Conservation (phyloP, 768 basidiomycete species). For the Dioszegia crocea region DNA sequence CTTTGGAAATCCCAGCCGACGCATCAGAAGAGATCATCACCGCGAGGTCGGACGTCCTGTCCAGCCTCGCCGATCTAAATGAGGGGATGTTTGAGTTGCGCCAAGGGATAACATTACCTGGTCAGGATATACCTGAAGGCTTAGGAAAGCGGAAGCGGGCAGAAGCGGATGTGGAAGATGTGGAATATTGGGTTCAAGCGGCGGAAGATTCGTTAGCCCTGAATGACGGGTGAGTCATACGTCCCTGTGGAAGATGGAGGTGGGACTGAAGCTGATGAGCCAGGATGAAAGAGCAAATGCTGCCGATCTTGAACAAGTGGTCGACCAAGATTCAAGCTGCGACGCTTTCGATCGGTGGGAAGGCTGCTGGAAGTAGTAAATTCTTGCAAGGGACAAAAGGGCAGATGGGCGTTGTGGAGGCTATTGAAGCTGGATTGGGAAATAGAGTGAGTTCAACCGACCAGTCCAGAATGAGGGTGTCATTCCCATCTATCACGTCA, state of each 20-base stretch:
- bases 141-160: conserved; percentile 36
- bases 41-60: conserved; percentile 17
- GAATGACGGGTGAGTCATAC: conserved; percentile 36
- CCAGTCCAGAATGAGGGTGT: too few species aligned
- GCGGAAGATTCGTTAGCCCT: conserved; percentile 32
- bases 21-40: conserved; percentile 14
- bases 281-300: conserved; percentile 65
- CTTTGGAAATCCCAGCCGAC: conserved; percentile 35
- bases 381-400: conserved; percentile 53
- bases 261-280: conserved; percentile 39
- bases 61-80: conserved; percentile 27
- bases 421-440: conserved; percentile 68
- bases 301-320: conserved; percentile 87
- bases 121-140: conserved; percentile 13
- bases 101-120: conserved; percentile 36
- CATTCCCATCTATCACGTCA: too few species aligned
- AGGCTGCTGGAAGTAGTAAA: conserved; percentile 57
- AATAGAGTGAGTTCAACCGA: conserved; percentile 31
- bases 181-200: conserved; percentile 30
- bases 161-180: conserved; percentile 18
- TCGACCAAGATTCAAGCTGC: conserved; percentile 93
- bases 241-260: background rate
- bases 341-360: conserved; percentile 62
- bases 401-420: conserved; percentile 56
- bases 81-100: conserved; percentile 49